Evolutionary conservation across 2,329 filamentous ascomycete genomes (phyloP).

Genomic region (Fusarium chaquense): DNA sequence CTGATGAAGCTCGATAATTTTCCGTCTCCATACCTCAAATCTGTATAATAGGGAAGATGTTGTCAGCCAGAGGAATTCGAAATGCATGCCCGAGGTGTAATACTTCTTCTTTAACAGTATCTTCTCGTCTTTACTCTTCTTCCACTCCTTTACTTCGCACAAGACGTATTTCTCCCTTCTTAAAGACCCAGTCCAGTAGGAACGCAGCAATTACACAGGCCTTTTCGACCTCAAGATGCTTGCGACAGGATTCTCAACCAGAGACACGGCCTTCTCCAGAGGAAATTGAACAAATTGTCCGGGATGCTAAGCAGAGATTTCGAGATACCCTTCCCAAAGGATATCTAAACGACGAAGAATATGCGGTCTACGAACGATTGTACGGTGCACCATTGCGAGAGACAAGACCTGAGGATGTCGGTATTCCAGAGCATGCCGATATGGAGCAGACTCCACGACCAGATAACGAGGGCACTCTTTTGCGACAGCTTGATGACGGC

Average conservation of each 20-base stretch:
- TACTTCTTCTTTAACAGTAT: slow-evolving; percentile 28
- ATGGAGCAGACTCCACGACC: slow-evolving; percentile 47
- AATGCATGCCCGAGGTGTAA: slow-evolving; percentile 51
- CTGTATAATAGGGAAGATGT: slow-evolving; percentile 49
- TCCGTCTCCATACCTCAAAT: slow-evolving; percentile 24
- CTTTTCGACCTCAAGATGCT: slow-evolving; percentile 49
- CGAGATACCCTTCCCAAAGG: slow-evolving; percentile 80
- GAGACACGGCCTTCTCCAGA: slow-evolving; percentile 29
- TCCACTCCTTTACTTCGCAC: slow-evolving; percentile 33
- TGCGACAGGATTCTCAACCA: slow-evolving; percentile 38
- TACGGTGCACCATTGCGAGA: slow-evolving; percentile 81
- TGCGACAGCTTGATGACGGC: slow-evolving; percentile 68
- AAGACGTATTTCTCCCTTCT: slow-evolving; percentile 30
- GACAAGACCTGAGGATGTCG: slow-evolving; percentile 70
- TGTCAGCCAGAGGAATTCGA: slow-evolving; percentile 52
- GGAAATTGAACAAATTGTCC: slow-evolving; percentile 73
- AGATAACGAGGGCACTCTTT: slow-evolving; percentile 58
- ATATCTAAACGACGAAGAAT: slow-evolving; percentile 77
- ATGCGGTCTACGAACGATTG: slow-evolving; percentile 79
- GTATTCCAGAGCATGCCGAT: slow-evolving; percentile 57
- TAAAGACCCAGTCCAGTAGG: slow-evolving; percentile 44
- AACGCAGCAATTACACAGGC: slow-evolving; percentile 45
- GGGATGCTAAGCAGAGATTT: slow-evolving; percentile 78
- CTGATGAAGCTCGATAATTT: slow-evolving; percentile 18
- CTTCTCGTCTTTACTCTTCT: slow-evolving; percentile 24